Evolutionary conservation across 306 rosid species (phyloP), one percentile per base, ranked within the genome.

Genomic region (Prunus fruticosa): DNA sequence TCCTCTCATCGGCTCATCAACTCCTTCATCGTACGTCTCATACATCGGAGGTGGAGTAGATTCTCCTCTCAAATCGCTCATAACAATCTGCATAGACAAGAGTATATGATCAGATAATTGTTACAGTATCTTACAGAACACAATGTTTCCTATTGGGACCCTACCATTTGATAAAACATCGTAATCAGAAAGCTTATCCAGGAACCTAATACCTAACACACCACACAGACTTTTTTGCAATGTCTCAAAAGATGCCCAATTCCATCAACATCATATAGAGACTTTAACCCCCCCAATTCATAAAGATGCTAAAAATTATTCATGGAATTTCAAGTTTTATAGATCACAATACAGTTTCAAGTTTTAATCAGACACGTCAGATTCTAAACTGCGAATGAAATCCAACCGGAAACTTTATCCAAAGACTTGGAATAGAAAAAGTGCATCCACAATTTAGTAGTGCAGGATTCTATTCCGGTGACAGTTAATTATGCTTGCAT

Each of bases 11-110:
- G 89, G 72, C 30, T 90, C 96, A 38, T 89, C 89, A 0, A 11
- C 66, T 19, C 66, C 89, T 18, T 63, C 83, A 11, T 86, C 87
- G 51, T 64, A 86, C 0, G 76, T 20, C 46, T 84, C 90, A 46
- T 53, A 86, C 1, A 71, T 52, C 67, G 82, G 74, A 9, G 27
- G 5, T 6, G 60, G 72, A 2, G 67, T 79, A 28, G 90, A 0
- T 58, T 89, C 96, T 47, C 79, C 92, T 67, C 93, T 89, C 86
- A 95, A 63, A 70, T 82, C 80, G 3, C 85, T 77, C 93, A 95
- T 92, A 76, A 84, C 97, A 66, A 62, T 50, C 99, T 95, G 88
- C 77, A 2, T 11, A n/a, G 2, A n/a, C 9, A 16, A 16, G 76
- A 10, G 30, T 4, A 43, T 3, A 43, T 3, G 5, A 69, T 73